Conservation (phyloP, 192 early-diverging fungal species). For the Umbelopsis ramanniana region DNA sequence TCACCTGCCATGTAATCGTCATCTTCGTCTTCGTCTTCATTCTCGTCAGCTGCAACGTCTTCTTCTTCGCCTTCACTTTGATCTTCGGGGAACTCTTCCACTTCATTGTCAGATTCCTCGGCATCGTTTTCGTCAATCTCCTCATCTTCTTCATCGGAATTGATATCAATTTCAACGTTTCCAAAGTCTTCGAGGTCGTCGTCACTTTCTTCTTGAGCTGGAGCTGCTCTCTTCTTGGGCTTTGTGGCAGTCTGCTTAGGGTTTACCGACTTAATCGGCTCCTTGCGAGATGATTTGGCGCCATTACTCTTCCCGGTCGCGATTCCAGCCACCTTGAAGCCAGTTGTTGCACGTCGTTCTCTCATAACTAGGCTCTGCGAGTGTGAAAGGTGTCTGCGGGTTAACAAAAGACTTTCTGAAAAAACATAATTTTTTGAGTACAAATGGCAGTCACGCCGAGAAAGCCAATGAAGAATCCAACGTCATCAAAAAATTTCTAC, state of each 20-base stretch:
- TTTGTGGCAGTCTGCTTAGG: not conserved
- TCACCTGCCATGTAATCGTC: constrained; percentile 57
- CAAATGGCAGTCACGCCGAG: not conserved
- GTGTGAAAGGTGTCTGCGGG: not conserved
- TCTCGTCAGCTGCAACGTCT: constrained; percentile 39
- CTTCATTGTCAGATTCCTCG: constrained; percentile 53
- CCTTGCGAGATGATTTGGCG: constrained; percentile 10
- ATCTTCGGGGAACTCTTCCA: constrained; percentile 41
- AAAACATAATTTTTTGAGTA: constrained; percentile 9
- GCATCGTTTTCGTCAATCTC: constrained; percentile 37
- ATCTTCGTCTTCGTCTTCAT: constrained; percentile 49
- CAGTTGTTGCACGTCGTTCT: not conserved
- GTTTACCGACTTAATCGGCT: not conserved
- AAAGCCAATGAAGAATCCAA: not conserved
- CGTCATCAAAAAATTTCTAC: not conserved
- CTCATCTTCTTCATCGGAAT: constrained; percentile 53
- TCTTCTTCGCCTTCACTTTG: constrained; percentile 47
- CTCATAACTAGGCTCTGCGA: constrained; percentile 5
- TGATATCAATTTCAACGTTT: constrained; percentile 53
- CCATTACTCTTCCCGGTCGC: constrained; percentile 4
- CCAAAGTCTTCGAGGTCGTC: constrained; percentile 57
- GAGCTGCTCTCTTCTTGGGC: constrained; percentile 1
- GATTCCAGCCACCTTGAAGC: constrained; percentile 12
- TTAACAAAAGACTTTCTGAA: not conserved
- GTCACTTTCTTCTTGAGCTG: constrained; percentile 38